Evolutionary conservation across 140 eudicot genomes (phyloP), one percentile per base, ranked within the genome.

Genomic region (Stevia rebaudiana): DNA sequence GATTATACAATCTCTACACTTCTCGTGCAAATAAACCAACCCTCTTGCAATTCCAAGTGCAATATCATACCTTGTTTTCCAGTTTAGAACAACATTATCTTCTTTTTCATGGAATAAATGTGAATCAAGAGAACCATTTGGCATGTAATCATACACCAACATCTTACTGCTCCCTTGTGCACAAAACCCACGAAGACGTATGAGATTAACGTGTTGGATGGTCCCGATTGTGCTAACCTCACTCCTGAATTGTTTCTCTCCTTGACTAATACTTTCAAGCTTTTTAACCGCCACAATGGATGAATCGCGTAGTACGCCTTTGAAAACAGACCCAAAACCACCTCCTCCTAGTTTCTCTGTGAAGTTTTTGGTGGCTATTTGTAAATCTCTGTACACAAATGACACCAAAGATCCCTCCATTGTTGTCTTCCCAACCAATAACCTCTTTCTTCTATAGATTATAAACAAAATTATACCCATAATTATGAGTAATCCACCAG

Each of bases 31-130:
- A 72, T 88, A 85, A 36, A 76, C 79, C 71, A 88, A 47, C 13
- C 96, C 96, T 67, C 86, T 73, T n/a, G 94, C 96, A 4, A 72
- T 79, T 44, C 94, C 96, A 10, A 85, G 46, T 21, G 94, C 90
- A 61, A 88, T 76, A 41, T 80, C 65, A 65, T 82, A 88, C 77
- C 96, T 76, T 4, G 86, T 71, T 68, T 74, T 63, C 96, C 94
- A 88, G 53, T 69, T 64, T 63, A 83, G 46, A 15, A 68, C 8
- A 3, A 15, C 28, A 31, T 56, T 63, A 31, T 56, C 67, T 4
- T 41, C 48, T 12, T 78, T 68, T 10, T 25, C 79, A 8, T 36
- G 55, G 42, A 80, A 82, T 42, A 85, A 76, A 76, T 82, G 86
- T 15, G 81, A 60, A 61, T 80, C 76, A 28, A 88, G 65, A 39